A percentile compares a stretch with the other conserved stretches of the same genome.
Conservation (phyloP, 768 basidiomycete genomes). For the Russula brevipes region DNA sequence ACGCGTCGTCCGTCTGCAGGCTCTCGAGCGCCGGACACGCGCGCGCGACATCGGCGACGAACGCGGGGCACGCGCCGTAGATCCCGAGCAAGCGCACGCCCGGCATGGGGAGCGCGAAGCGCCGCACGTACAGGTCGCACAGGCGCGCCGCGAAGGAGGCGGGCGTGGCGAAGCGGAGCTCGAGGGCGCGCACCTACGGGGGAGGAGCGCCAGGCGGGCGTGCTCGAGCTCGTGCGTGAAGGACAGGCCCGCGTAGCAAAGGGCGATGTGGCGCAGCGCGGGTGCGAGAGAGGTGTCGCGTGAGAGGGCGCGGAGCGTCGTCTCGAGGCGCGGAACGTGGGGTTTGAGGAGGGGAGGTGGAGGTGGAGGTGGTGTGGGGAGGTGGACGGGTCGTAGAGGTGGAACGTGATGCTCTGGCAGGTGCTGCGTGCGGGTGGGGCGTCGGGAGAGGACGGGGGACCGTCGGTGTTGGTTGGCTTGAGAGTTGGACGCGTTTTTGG, state of each 20-base stretch:
- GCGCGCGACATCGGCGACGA: constrained; percentile 27
- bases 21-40: constrained; percentile 27
- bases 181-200: constrained; percentile 33
- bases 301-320: constrained; percentile 31
- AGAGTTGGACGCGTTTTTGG: constrained; percentile 12
- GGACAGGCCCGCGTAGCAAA: constrained; percentile 20
- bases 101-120: constrained; percentile 21
- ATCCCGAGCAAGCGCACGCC: constrained; percentile 28
- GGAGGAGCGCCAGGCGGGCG: constrained; percentile 31
- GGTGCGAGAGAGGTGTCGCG: constrained; percentile 29
- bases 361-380: constrained; percentile 23
- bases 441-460: constrained; percentile 19
- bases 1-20: constrained; percentile 21
- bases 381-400: constrained; percentile 26
- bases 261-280: constrained; percentile 31
- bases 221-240: constrained; percentile 36
- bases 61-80: constrained; percentile 24
- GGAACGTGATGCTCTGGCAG: constrained; percentile 37
- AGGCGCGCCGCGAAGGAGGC: constrained; percentile 25
- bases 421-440: not conserved
- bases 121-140: constrained; percentile 20
- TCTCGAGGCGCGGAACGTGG: constrained; percentile 25
- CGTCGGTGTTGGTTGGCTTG: not conserved
- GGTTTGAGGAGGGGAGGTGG: constrained; percentile 22
- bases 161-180: constrained; percentile 31